Evolutionary conservation across 371 early-diverging fungal genomes (phyloP).

Genomic region (Ordospora pajunii): DNA sequence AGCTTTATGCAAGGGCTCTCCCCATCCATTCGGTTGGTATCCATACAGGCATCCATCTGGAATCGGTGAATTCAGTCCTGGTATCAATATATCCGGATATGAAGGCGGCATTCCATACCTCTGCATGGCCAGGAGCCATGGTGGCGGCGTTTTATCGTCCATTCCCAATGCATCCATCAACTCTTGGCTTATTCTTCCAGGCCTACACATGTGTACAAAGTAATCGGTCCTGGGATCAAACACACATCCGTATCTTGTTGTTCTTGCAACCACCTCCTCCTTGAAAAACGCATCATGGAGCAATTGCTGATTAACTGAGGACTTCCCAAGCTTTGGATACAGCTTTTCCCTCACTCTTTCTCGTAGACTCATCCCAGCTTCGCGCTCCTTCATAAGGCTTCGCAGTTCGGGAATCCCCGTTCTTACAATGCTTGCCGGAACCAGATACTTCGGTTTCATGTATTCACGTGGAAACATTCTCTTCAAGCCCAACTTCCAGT

Average conservation of each 20-base stretch:
- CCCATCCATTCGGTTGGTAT: constrained; percentile 36
- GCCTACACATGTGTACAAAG: constrained; percentile 72
- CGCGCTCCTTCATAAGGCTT: constrained; percentile 73
- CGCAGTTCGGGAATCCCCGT: constrained; percentile 92
- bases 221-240: constrained; percentile 64
- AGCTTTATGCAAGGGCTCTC: neutral
- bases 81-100: constrained; percentile 78
- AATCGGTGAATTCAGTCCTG: constrained; percentile 89
- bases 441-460: constrained; percentile 80
- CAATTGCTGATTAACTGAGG: constrained; percentile 84
- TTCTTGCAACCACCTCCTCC: constrained; percentile 75
- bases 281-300: constrained; percentile 89
- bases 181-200: constrained; percentile 72
- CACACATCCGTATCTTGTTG: constrained; percentile 60
- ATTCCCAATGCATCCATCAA: constrained; percentile 75
- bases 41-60: constrained; percentile 67
- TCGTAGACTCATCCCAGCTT: constrained; percentile 68
- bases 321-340: constrained; percentile 83
- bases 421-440: constrained; percentile 68
- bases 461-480: constrained; percentile 84
- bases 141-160: constrained; percentile 78
- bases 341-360: constrained; percentile 74
- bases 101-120: constrained; percentile 87
- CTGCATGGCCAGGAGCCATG: constrained; percentile 95
- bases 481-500: constrained; percentile 75